A percentile compares a stretch with the other conserved stretches of the same genome.
Conservation (phyloP, 768 basidiomycete species). For the Plicaturopsis crispa region DNA sequence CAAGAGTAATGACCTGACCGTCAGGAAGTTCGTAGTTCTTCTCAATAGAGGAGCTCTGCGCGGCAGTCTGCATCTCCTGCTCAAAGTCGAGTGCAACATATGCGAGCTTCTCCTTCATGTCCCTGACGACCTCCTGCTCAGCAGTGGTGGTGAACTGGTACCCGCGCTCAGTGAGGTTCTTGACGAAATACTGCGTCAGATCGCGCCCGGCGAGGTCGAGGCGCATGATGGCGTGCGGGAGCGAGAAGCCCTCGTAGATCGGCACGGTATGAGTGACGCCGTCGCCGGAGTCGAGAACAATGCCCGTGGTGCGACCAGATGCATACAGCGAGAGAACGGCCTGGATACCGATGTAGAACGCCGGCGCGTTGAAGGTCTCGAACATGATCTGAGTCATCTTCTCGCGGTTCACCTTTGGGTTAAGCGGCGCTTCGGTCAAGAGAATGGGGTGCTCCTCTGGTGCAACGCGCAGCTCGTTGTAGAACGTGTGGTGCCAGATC, state of each 20-base stretch:
- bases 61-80: constrained; percentile 87
- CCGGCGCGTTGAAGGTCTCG: constrained; percentile 69
- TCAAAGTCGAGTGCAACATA: constrained; percentile 94
- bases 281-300: constrained; percentile 94
- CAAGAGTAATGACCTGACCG: constrained; percentile 89
- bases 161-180: constrained; percentile 84
- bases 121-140: constrained; percentile 90
- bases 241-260: constrained; percentile 90
- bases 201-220: constrained; percentile 92
- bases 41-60: constrained; percentile 83
- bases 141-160: constrained; percentile 93
- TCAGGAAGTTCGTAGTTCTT: constrained; percentile 91
- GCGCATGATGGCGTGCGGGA: constrained; percentile 90
- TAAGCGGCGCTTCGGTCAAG: constrained; percentile 65
- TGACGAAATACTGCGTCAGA: constrained; percentile 77
- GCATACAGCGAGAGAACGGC: constrained; percentile 79
- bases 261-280: constrained; percentile 96
- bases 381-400: constrained; percentile 80
- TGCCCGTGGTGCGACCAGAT: constrained; percentile 90
- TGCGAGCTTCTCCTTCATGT: constrained; percentile 92
- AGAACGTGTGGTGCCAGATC: constrained; percentile 98
- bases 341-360: constrained; percentile 71
- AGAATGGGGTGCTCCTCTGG: constrained; percentile 72
- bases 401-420: constrained; percentile 63
- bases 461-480: constrained; percentile 73